Evolutionary conservation across 768 basidiomycete species (phyloP).

Genomic region (Naematelia aurantialba): DNA sequence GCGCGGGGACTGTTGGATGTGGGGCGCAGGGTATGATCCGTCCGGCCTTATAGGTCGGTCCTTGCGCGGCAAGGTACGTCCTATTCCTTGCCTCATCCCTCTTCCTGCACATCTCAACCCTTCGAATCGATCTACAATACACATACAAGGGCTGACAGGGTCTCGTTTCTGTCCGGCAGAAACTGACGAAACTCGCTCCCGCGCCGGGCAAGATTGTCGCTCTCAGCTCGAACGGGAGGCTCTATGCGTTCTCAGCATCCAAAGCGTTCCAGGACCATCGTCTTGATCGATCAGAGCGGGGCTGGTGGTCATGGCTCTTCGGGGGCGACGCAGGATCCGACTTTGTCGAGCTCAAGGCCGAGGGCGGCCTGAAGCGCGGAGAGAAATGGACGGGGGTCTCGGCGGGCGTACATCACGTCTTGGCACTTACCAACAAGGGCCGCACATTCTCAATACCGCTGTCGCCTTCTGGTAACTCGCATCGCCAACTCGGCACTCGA

Average conservation of each 20-base stretch:
- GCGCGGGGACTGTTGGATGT: slow-evolving; percentile 49
- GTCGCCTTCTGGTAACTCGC: slow-evolving; percentile 67
- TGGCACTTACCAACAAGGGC: slow-evolving; percentile 57
- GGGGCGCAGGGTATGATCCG: slow-evolving; percentile 45
- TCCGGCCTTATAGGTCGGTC: slow-evolving; percentile 34
- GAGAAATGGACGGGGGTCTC: slow-evolving; percentile 76
- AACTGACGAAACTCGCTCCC: slow-evolving; percentile 59
- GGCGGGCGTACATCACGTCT: slow-evolving; percentile 59
- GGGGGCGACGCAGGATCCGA: slow-evolving; percentile 57
- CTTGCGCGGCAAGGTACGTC: slow-evolving; percentile 43
- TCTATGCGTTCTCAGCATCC: slow-evolving; percentile 65
- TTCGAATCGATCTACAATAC: not conserved
- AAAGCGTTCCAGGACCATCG: slow-evolving; percentile 55
- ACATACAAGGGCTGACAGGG: not conserved
- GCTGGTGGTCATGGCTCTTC: slow-evolving; percentile 61
- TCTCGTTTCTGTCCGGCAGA: slow-evolving; percentile 53
- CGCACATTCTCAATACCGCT: slow-evolving; percentile 76
- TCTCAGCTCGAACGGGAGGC: slow-evolving; percentile 68
- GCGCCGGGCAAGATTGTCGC: slow-evolving; percentile 61
- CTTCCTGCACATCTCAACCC: not conserved
- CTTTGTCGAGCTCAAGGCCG: slow-evolving; percentile 60
- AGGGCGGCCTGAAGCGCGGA: slow-evolving; percentile 58
- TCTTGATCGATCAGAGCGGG: slow-evolving; percentile 51
- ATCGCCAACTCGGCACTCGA: slow-evolving; percentile 78
- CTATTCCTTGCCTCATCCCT: not conserved